Percentiles rank a stretch among this genome's conserved stretches.
These are phyloP conservation scores for Cladorrhinum samala DNA, from an alignment of 495 filamentous ascomycete genomes.

Conservation along the genomic window DNA sequence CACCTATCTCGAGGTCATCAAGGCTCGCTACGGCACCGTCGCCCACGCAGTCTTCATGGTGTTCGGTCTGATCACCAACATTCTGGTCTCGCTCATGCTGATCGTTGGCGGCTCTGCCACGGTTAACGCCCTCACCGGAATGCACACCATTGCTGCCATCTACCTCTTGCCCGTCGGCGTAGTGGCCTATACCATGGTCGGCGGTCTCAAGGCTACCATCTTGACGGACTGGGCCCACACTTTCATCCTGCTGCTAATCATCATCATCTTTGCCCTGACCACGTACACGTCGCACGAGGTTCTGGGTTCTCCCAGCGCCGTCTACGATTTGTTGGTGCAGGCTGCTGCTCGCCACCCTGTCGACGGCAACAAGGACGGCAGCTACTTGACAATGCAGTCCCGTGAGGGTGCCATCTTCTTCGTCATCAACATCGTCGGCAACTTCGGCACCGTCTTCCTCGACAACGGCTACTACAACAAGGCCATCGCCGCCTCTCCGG, in stretches of 20 bases:
- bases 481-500: conserved; percentile 84
- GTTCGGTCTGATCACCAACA: conserved; percentile 79
- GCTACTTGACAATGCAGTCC: conserved; percentile 85
- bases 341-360: conserved; percentile 72
- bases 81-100: conserved; percentile 83
- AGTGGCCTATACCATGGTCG: conserved; percentile 62
- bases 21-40: conserved; percentile 51
- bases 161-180: conserved; percentile 86
- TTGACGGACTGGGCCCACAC: conserved; percentile 64
- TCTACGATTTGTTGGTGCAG: conserved; percentile 73
- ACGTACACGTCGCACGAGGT: conserved; percentile 69
- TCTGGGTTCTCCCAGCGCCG: conserved; percentile 73
- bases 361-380: conserved; percentile 75
- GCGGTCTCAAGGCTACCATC: conserved; percentile 46
- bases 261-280: conserved; percentile 85
- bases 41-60: conserved; percentile 71
- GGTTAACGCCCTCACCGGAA: conserved; percentile 75
- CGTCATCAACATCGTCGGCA: conserved; percentile 78
- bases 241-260: conserved; percentile 78
- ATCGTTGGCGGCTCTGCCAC: conserved; percentile 88
- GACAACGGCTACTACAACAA: conserved; percentile 91
- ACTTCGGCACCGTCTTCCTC: conserved; percentile 74
- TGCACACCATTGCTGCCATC: conserved; percentile 82
- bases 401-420: conserved; percentile 90
- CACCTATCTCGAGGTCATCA: conserved; percentile 73